Conservation (phyloP, 179 eudicot genomes). For the Spinacia oleracea region DNA sequence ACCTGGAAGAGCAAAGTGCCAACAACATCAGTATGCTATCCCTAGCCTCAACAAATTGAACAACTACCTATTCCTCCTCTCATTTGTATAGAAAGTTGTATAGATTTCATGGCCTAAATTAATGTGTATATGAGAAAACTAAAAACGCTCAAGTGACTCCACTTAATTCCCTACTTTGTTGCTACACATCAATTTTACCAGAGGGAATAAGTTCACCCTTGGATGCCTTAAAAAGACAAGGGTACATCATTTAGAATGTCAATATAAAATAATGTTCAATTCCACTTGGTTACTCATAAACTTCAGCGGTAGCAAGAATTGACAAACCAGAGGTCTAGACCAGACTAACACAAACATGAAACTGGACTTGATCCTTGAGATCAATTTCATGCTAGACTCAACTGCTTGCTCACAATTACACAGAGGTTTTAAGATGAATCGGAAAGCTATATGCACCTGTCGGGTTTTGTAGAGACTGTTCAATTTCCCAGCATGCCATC, state of each 20-base stretch:
- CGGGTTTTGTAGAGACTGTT: conserved; percentile 94
- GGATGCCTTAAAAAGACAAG: background rate
- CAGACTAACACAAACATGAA: background rate
- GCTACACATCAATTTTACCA: background rate
- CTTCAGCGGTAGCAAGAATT: background rate
- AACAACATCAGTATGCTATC: conserved; percentile 7
- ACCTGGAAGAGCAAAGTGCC: conserved; percentile 37
- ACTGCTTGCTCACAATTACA: background rate
- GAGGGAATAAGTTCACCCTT: background rate
- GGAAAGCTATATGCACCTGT: conserved; percentile 53
- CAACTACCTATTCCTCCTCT: background rate
- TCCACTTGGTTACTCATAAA: background rate
- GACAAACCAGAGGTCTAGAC: background rate
- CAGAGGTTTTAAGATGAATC: background rate
- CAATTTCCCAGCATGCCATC: conserved; percentile 99
- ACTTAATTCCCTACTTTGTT: no score
- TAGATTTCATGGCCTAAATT: background rate
- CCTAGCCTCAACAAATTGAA: background rate
- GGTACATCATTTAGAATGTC: no score
- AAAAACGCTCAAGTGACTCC: no score
- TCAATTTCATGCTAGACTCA: no score
- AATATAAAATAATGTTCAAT: background rate
- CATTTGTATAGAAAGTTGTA: background rate
- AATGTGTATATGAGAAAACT: no score
- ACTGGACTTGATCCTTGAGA: background rate